phyloP scores from a whole-genome alignment of 2,329 filamentous ascomycete genomes.

The Neofusicoccum ribis region DNA sequence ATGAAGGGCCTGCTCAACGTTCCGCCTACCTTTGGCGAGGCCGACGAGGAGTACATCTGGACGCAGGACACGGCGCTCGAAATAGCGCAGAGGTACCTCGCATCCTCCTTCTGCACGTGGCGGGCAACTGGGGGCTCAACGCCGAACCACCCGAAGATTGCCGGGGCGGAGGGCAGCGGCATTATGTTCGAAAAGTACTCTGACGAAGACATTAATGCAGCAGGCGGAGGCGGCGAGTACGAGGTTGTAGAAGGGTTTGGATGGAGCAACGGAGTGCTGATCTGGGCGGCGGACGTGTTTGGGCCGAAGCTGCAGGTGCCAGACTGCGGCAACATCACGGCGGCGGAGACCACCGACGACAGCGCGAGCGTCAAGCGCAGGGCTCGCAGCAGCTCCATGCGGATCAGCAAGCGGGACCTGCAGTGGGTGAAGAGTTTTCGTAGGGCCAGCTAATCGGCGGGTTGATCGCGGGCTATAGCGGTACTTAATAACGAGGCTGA shows the following conservation, averaged over 20 bases:
- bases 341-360: not conserved
- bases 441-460: not conserved
- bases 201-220: conserved; percentile 60
- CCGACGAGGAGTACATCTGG: conserved; percentile 56
- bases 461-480: not conserved
- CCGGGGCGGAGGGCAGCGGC: conserved; percentile 51
- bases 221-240: conserved; percentile 67
- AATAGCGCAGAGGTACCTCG: conserved; percentile 65
- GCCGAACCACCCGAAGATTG: conserved; percentile 51
- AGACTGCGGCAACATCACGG: conserved; percentile 35
- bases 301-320: conserved; percentile 56
- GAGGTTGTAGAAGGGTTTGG: conserved; percentile 70
- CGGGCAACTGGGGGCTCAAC: conserved; percentile 66
- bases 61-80: conserved; percentile 58
- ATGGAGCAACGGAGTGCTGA: conserved; percentile 69
- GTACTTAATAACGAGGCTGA: not conserved
- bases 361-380: not conserved
- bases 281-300: conserved; percentile 67
- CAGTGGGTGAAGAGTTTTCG: conserved; percentile 14
- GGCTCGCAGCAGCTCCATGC: conserved; percentile 9
- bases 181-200: conserved; percentile 72
- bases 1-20: conserved; percentile 64
- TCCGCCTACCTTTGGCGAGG: conserved; percentile 55
- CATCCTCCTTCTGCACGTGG: conserved; percentile 71
- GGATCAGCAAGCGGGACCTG: conserved; percentile 16